Evolutionary conservation across 352 stramenopile genomes (phyloP), one percentile per base, ranked within the genome.

Genomic region (Globisporangium camurandrum): DNA sequence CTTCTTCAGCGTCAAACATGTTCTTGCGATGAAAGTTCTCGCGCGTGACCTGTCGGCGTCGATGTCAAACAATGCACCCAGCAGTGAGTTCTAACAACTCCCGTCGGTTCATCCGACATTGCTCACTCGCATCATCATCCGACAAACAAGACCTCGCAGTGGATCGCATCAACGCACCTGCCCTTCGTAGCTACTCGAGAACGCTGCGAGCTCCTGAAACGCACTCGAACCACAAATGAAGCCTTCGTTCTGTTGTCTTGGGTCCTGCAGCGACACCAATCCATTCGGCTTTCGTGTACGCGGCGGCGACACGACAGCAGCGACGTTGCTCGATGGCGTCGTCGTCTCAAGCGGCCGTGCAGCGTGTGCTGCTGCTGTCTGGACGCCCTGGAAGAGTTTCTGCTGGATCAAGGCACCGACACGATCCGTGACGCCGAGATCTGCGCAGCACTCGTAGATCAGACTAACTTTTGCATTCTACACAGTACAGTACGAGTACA

Each of bases 181-280:
- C 40, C 59, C 70, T 63, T 82, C 75, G 60, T 84, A 80, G 69
- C 75, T 85, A 49, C 72, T 85, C 8, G 68, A 71, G 57, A 62
- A 80, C 31, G 30, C 75, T 16, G 72, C 75, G 27, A 70, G 65
- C 28, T 85, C 61, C 41, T 85, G 72, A 43, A 87, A 85, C 14
- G 44, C 43, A 19, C 38, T 69, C 0, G 75, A 85, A 16, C 75
- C 70, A 40, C 72, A 87, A 28, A 87, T 85, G 46, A 85, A 71
- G 2, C 70, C 64, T 41, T 80, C 64, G 10, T 74, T 67, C n/a
- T n/a, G n/a, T n/a, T n/a, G n/a, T n/a, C n/a, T n/a, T n/a, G n/a
- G n/a, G n/a, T n/a, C n/a, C n/a, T n/a, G n/a, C n/a, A n/a, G n/a
- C n/a, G n/a, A n/a, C n/a, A n/a, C n/a, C n/a, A n/a, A n/a, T n/a